Base-by-base conservation (phyloP, 192 early-diverging fungal genomes). In the Mortierella claussenii region DNA sequence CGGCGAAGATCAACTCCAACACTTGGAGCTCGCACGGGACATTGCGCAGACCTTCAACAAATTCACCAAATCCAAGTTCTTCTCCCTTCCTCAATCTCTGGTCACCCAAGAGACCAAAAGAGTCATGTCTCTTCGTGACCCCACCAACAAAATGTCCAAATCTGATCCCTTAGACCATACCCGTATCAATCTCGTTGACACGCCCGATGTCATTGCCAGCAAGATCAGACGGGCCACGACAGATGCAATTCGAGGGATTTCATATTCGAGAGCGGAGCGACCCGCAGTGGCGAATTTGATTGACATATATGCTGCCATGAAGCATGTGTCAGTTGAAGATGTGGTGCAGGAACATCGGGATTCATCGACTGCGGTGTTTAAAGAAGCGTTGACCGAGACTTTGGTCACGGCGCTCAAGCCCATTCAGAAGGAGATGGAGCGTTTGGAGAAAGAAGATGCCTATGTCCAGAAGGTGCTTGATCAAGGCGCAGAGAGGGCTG, bases 1-100 rank as follows among this genome's bases (percentile, higher is more conserved):
- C 8, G 96, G 96, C 31, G 95, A 94, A 48, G 96, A 98, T 80
- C 95, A 98, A 60, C 63, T 90, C 11, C 96, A 97, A 71, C 96
- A 98, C 65, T 60, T 98, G 40, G 93, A 98, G 66, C 79, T 98
- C 28, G 84, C 95, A 0, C 85, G 88, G n/a, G 93, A 95, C 75
- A 86, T 94, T 45, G 91, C 88, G 1, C 48, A 73, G 11, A 85
- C 85, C 31, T 93, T 96, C 68, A 97, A 97, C 85, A 89, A 90
- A 26, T 83, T 67, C 0, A 92, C 86, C 74, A 82, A 87, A 48
- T 78, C 65, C 23, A 65, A 68, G 1, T 53, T 91, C 20, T 96
- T 97, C 60, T 85, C 88, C 2, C 73, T 90, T 47, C 94, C 95
- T 0, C 48, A 79, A 32, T 83, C 84, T 23, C 71, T 94, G 45